These are phyloP conservation scores for Fraxinus baroniana DNA, from an alignment of 305 asterid species.

Conservation along the genomic window DNA sequence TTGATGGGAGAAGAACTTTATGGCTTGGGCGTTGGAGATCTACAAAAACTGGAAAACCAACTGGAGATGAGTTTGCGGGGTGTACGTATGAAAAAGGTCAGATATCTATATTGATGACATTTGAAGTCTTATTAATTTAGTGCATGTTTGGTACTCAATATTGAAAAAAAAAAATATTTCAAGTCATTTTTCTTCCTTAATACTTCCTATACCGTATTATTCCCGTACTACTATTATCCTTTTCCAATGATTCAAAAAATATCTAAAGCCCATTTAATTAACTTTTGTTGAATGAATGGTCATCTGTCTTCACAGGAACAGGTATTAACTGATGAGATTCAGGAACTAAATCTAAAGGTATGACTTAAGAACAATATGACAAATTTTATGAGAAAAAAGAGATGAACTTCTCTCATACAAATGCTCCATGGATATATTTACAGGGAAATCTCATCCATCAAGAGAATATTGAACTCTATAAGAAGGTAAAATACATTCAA, in stretches of 20 bases:
- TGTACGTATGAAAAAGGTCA: conserved; percentile 56
- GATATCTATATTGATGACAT: background rate
- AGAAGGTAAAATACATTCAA: conserved; percentile 44
- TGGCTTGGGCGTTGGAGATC: conserved; percentile 58
- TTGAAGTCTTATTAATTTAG: background rate
- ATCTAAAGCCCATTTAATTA: background rate
- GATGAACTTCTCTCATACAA: background rate
- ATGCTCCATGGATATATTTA: background rate
- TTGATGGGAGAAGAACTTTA: conserved; percentile 69
- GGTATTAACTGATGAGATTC: conserved; percentile 54
- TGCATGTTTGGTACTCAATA: background rate
- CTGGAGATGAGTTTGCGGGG: conserved; percentile 58
- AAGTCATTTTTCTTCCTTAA: background rate
- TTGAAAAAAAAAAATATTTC: background rate
- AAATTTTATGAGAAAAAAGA: background rate
- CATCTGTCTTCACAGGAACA: conserved; percentile 46
- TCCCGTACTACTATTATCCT: background rate
- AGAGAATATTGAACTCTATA: conserved; percentile 57
- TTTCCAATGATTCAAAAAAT: background rate
- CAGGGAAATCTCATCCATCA: conserved; percentile 62
- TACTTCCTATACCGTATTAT: background rate
- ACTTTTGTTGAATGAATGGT: background rate
- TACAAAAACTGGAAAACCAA: conserved; percentile 59
- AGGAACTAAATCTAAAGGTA: conserved; percentile 63
- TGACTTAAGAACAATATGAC: background rate